Evolutionary conservation across 805 yeast species (phyloP), one percentile per base, ranked within the genome.

Genomic region (Candida alai): DNA sequence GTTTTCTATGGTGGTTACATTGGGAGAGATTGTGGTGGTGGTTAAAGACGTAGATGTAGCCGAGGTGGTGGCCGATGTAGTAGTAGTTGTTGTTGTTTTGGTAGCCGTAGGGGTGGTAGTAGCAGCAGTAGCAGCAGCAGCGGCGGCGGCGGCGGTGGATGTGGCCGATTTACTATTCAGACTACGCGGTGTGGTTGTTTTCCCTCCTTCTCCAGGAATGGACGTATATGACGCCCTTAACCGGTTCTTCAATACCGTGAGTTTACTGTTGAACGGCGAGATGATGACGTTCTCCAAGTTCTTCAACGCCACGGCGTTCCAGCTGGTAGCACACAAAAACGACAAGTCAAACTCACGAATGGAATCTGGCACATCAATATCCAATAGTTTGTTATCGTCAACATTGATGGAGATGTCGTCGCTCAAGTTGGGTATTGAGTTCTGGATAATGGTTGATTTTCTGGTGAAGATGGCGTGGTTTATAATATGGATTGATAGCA

Each of bases 71-170:
- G 40, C 32, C 5, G 30, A 24, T 17, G 40, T 34, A 40, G 55
- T 16, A 40, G 63, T 17, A 54, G 68, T 23, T 52, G 66, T 7
- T 51, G 55, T 20, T 25, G 36, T 29, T 20, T 10, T 19, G 4
- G 6, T 25, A 24, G n/a, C 20, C 18, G 11, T 28, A 5, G 17
- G 27, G 32, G 15, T 19, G 9, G 15, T 18, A 9, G 12, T 11
- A n/a, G n/a, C 26, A 66, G 74, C 30, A 58, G 73, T 25, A 62
- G 74, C 7, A 52, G 65, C 8, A 49, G 66, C n/a, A 49, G 69
- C 17, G 14, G 29, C 14, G n/a, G 39, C 20, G 9, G 39, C 23
- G 18, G 36, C 20, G 42, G 54, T 14, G 40, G 64, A 12, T 54
- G 68, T 20, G 52, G 65, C 6, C 51, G 53, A 17, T 24, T 19